A percentile compares a stretch with the other conserved stretches of the same genome.
Conservation (phyloP, 75 land plant species). For the Selaginella moellendorffii region DNA sequence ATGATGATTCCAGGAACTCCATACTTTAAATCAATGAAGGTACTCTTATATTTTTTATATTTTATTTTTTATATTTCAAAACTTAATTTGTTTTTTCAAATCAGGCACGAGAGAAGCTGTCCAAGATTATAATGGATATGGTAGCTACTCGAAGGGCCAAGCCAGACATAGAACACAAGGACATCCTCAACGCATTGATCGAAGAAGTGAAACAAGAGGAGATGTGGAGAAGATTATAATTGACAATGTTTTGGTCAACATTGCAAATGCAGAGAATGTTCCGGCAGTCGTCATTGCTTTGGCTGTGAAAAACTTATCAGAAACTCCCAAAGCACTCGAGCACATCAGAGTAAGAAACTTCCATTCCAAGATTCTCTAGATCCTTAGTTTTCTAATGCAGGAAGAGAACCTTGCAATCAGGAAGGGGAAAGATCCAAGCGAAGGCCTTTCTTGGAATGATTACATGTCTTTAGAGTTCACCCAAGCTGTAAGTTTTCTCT, state of each 20-base stretch:
- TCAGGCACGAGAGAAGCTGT: background rate
- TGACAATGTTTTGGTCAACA: background rate
- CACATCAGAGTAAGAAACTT: background rate
- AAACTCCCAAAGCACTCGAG: background rate
- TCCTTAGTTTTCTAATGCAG: background rate
- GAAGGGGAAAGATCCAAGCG: conserved; percentile 7
- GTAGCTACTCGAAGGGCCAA: background rate
- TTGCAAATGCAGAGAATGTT: background rate
- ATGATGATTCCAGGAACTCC: background rate
- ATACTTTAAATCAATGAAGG: background rate
- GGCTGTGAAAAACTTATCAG: background rate
- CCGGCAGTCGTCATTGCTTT: background rate
- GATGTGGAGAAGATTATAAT: background rate
- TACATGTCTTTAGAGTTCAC: conserved; percentile 85
- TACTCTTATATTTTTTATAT: too few species aligned
- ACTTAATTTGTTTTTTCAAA: background rate
- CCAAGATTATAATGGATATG: background rate
- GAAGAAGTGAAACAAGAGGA: background rate
- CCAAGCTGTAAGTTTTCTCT: conserved; percentile 55
- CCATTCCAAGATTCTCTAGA: background rate
- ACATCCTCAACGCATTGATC: background rate
- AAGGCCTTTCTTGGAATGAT: conserved; percentile 63
- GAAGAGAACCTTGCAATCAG: background rate
- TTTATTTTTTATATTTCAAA: background rate
- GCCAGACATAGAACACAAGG: background rate